Evolutionary conservation across 1,139 yeast genomes (phyloP), one percentile per base, ranked within the genome.

Genomic region (Pichia sp.): DNA sequence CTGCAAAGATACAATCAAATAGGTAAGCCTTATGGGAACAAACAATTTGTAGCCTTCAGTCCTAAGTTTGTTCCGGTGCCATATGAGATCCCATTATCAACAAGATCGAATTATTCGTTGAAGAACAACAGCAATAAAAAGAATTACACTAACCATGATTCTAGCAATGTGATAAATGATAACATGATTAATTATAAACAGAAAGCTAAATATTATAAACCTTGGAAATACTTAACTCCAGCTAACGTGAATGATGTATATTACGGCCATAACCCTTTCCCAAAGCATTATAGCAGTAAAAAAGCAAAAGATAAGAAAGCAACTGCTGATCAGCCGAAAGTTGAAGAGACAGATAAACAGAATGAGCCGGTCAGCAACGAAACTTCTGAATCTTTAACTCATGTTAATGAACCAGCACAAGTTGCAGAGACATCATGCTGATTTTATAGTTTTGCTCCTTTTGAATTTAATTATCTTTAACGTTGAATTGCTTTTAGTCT

Each of bases 191-290:
- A 7, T 47, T 23, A 38, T 23, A 50, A 44, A 41, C 49, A 38
- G 3, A 47, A 48, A n/a, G 30, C 19, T 19, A 47, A 34, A 13
- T 16, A 23, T 16, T 16, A 30, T 16, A 51, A 30, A 8, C 40
- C 16, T 8, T 19, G 13, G 15, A 41, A 30, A 10, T 32, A 34
- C 19, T 19, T 26, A 34, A 13, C 32, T 16, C 50, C 51, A 16
- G 26, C 34, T 1, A 19, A 51, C 31, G 8, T 29, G 3, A 32
- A 31, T 34, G 47, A 50, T 8, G 16, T 32, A 7, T 51, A 44
- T 23, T 58, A 56, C 41, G 57, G 57, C 13, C 49, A 46, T 13
- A 58, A 58, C 30, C 61, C 61, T 16, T 58, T 58, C 30, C 53
- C 57, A 19, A 56, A 45, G 42, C 11, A 13, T 23, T 19, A 38